A percentile compares a stretch with the other conserved stretches of the same genome.
Evolutionary conservation across 768 basidiomycete genomes (phyloP).

Genomic region (Tylopilus felleus): DNA sequence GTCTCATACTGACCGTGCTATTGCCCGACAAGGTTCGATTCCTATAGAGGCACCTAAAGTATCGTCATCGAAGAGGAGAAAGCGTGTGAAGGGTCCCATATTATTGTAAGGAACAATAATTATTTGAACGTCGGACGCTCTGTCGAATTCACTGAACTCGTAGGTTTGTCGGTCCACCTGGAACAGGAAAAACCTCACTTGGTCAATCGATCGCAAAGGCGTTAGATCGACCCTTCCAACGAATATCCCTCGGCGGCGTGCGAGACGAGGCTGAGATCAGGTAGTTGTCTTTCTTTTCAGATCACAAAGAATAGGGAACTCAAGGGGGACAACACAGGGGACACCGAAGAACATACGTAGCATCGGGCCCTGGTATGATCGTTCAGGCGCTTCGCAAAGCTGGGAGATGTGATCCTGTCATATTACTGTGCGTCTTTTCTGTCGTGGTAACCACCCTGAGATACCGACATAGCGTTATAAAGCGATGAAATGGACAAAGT

Average conservation of each 20-base stretch:
- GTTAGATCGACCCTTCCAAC: conserved; percentile 81
- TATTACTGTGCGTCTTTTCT: conserved; percentile 51
- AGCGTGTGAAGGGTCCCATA: conserved; percentile 66
- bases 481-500: conserved; percentile 91
- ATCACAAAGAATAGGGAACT: neutral
- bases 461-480: neutral
- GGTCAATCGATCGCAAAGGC: conserved; percentile 86
- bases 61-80: conserved; percentile 24
- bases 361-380: conserved; percentile 78
- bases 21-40: conserved; percentile 10
- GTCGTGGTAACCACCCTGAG: neutral
- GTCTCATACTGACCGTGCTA: conserved; percentile 17
- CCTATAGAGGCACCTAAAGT: conserved; percentile 3
- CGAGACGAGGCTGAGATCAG: conserved; percentile 88
- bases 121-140: neutral
- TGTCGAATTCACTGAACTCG: neutral
- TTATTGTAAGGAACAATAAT: conserved; percentile 45
- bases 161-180: conserved; percentile 88
- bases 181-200: conserved; percentile 88
- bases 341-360: conserved; percentile 86
- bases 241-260: conserved; percentile 89
- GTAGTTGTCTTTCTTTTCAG: conserved; percentile 10
- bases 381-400: conserved; percentile 86
- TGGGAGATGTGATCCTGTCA: conserved; percentile 73
- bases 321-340: conserved; percentile 33